Percentiles rank a stretch among this genome's conserved stretches.
These are phyloP conservation scores for Thalassiosira livingstoniorum DNA, from an alignment of 352 stramenopile species.

Conservation along the genomic window DNA sequence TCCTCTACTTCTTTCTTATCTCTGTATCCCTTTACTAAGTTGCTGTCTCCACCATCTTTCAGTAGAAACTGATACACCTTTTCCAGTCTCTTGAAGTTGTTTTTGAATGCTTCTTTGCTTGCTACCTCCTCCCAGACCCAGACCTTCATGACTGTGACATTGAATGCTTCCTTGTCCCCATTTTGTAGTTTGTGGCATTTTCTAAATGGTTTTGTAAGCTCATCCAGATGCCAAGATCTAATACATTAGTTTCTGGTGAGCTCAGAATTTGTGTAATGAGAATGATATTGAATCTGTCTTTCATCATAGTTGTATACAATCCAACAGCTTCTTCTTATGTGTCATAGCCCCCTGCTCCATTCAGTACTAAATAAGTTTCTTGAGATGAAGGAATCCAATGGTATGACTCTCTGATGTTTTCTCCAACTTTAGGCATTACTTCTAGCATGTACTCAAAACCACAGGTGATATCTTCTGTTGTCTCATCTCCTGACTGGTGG, in stretches of 20 bases:
- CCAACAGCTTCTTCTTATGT: neutral
- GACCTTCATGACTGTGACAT: neutral
- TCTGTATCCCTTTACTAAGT: neutral
- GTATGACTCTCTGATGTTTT: neutral
- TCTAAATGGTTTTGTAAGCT: neutral
- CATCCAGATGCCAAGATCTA: neutral
- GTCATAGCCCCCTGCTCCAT: neutral
- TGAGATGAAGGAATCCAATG: neutral
- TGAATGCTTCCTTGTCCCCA: neutral
- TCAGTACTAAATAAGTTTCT: neutral
- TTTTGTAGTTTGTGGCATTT: neutral
- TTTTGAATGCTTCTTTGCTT: slow-evolving; percentile 17
- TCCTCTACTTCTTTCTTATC: neutral
- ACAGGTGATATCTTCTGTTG: neutral
- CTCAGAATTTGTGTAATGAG: neutral
- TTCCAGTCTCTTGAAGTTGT: slow-evolving; percentile 39
- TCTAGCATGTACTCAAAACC: neutral
- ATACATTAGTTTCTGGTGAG: neutral
- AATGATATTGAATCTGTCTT: neutral
- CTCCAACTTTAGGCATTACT: neutral
- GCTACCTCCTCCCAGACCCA: neutral
- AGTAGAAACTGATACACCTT: slow-evolving; percentile 26
- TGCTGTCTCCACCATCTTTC: neutral
- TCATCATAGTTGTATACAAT: neutral
- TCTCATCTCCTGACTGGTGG: neutral